Conservation (phyloP, 179 eudicot species). For the Amaranthus tricolor region DNA sequence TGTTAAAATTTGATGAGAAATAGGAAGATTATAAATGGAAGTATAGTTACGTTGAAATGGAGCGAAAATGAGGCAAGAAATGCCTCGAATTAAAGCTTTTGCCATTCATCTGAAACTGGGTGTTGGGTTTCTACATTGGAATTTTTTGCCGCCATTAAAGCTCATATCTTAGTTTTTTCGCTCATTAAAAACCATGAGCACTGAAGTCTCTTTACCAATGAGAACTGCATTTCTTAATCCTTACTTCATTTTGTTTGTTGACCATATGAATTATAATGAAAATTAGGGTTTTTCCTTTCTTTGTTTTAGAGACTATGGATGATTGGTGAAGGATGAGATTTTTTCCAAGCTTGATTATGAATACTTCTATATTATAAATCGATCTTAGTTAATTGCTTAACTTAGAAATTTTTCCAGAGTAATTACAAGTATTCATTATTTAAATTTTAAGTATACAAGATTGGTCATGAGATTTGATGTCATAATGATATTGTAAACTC, state of each 20-base stretch:
- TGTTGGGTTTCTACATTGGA: slow-evolving; percentile 10
- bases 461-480: too few species aligned
- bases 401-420: too few species aligned
- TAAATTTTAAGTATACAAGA: too few species aligned
- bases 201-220: slow-evolving; percentile 9
- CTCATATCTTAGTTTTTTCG: slow-evolving; percentile 9
- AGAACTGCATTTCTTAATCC: not conserved
- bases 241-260: not conserved
- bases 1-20: slow-evolving; percentile 10
- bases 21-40: not conserved
- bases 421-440: too few species aligned
- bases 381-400: too few species aligned
- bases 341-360: too few species aligned
- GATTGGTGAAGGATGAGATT: too few species aligned
- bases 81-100: slow-evolving; percentile 33
- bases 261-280: too few species aligned
- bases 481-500: too few species aligned
- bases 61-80: slow-evolving; percentile 22
- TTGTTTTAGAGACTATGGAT: too few species aligned
- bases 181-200: slow-evolving; percentile 1
- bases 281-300: not conserved
- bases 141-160: slow-evolving; percentile 38
- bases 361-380: too few species aligned
- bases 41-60: slow-evolving; percentile 10
- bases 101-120: slow-evolving; percentile 52